These are phyloP conservation scores for Chlamydomonas sp. DNA, from an alignment of 139 green algal genomes.

Conservation along the genomic window DNA sequence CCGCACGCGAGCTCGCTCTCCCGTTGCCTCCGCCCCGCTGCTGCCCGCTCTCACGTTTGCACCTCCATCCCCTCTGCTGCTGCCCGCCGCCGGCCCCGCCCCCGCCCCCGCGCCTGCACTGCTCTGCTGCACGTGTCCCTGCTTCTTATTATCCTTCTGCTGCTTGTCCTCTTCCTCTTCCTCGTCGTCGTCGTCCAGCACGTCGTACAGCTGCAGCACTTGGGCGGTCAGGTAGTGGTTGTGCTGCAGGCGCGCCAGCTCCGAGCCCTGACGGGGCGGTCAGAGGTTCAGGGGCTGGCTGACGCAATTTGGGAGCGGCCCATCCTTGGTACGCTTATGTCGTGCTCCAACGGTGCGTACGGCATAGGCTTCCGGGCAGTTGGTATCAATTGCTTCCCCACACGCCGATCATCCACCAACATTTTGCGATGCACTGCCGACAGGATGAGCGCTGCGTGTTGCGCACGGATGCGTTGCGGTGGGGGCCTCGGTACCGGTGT, in stretches of 20 bases:
- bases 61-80: neutral
- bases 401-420: neutral
- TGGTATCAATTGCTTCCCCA: neutral
- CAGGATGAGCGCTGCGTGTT: neutral
- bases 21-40: neutral
- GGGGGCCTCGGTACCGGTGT: no score
- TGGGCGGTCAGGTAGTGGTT: constrained; percentile 37
- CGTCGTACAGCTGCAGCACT: constrained; percentile 19
- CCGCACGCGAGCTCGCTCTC: constrained; percentile 13
- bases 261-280: constrained; percentile 1
- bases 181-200: constrained; percentile 12
- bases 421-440: neutral
- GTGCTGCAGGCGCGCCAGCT: constrained; percentile 29
- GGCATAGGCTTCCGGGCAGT: neutral
- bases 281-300: no score
- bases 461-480: neutral
- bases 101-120: neutral
- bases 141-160: neutral
- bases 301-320: neutral
- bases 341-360: neutral
- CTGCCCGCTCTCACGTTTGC: no score
- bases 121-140: neutral
- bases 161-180: neutral
- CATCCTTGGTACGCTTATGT: neutral
- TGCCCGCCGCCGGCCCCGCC: neutral